These are phyloP conservation scores for Moesziomyces antarcticus DNA, from an alignment of 1,284 basidiomycete genomes.

Conservation along the genomic window DNA sequence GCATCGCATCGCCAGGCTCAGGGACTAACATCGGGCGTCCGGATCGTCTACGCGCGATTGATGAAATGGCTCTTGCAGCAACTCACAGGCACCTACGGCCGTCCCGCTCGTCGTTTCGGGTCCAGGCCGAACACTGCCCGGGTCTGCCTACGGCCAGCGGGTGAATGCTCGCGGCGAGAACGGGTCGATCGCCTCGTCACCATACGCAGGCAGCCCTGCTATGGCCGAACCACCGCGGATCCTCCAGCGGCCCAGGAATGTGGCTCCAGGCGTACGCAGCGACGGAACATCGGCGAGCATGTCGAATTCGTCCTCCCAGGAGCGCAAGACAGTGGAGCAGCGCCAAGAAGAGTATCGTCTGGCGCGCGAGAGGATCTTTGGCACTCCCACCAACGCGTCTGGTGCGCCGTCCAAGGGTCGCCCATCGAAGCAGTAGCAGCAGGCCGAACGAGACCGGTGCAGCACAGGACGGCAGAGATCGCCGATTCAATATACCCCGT, in stretches of 20 bases:
- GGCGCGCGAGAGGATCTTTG: slow-evolving; percentile 48
- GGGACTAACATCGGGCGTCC: background rate
- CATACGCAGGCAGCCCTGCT: slow-evolving; percentile 3
- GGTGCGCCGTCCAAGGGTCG: slow-evolving; percentile 5
- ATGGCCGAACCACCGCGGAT: slow-evolving; percentile 39
- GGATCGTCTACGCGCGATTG: background rate
- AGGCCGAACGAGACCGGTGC: no score
- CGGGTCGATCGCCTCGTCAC: background rate
- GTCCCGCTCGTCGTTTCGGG: slow-evolving; percentile 13
- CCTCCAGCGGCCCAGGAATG: slow-evolving; percentile 39
- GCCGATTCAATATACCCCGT: background rate
- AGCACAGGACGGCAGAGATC: background rate
- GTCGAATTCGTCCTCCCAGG: slow-evolving; percentile 22
- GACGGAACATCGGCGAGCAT: slow-evolving; percentile 15
- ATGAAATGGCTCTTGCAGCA: slow-evolving; percentile 5
- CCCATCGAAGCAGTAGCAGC: slow-evolving; percentile 3
- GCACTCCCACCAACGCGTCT: slow-evolving; percentile 4
- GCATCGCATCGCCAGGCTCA: background rate
- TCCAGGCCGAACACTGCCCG: slow-evolving; percentile 30
- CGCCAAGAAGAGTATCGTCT: slow-evolving; percentile 46
- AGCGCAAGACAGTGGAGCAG: slow-evolving; percentile 46
- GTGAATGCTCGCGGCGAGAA: slow-evolving; percentile 4
- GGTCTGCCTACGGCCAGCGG: slow-evolving; percentile 28
- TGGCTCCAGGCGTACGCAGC: slow-evolving; percentile 34
- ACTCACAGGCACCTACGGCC: slow-evolving; percentile 30